Conservation (phyloP, 2,329 filamentous ascomycete species). For the Cercospora nicotianae region DNA sequence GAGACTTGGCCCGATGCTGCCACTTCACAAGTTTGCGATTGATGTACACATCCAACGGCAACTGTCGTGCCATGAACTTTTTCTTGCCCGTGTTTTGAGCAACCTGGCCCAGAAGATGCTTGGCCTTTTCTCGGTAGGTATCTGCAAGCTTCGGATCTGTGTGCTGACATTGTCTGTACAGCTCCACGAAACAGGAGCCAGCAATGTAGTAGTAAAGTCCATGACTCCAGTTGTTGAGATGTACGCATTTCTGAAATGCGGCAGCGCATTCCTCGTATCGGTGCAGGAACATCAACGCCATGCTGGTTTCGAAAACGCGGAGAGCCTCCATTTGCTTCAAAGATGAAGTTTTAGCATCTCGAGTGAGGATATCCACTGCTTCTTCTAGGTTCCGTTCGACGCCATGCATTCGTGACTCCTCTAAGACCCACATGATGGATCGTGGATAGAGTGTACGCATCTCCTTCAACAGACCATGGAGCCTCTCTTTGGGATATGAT, state of each 20-base stretch:
- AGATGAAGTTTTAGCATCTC: constrained; percentile 51
- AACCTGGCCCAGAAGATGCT: constrained; percentile 69
- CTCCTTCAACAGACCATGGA: constrained; percentile 64
- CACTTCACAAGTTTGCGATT: constrained; percentile 83
- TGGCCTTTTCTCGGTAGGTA: constrained; percentile 54
- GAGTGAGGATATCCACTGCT: constrained; percentile 61
- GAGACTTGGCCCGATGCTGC: constrained; percentile 71
- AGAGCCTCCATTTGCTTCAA: constrained; percentile 88
- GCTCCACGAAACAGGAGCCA: constrained; percentile 73
- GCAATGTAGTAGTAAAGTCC: constrained; percentile 88
- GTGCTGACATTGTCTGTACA: constrained; percentile 66
- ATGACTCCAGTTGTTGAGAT: constrained; percentile 88
- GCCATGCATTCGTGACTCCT: constrained; percentile 77
- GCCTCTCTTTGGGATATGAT: constrained; percentile 67
- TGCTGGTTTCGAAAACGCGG: constrained; percentile 77
- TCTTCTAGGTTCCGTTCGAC: constrained; percentile 65
- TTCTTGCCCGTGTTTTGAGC: constrained; percentile 78
- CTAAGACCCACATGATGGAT: constrained; percentile 80
- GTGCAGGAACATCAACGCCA: constrained; percentile 77
- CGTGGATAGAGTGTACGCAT: constrained; percentile 80
- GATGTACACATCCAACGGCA: constrained; percentile 88
- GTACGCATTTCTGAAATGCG: constrained; percentile 68
- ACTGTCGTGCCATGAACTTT: constrained; percentile 81
- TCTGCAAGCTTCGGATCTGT: constrained; percentile 50
- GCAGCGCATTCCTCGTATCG: constrained; percentile 72